Evolutionary conservation across 495 filamentous ascomycete genomes (phyloP), one percentile per base, ranked within the genome.

Genomic region (Rostrohypoxylon terebratum): DNA sequence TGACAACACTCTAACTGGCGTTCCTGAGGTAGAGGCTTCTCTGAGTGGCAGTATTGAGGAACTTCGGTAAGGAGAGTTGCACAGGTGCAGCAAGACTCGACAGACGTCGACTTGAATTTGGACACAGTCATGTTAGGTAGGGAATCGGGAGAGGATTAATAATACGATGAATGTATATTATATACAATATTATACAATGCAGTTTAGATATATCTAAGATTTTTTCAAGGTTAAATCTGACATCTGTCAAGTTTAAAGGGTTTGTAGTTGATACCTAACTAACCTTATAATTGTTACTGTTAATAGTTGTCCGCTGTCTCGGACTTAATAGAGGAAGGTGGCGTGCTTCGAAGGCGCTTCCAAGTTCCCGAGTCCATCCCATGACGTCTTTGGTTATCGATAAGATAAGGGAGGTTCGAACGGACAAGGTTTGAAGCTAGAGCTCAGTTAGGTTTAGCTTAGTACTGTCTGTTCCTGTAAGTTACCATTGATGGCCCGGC

Each of bases 61-160:
- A 83, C 77, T n/a, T 81, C 76, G 25, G 81, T 83, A 25, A 92
- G 83, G 0, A 88, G 82, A 44, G 79, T 81, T 36, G 90, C 88
- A 77, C 90, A 92, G 21, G 89, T 91, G 76, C 90, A 92, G 69
- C 90, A 92, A 16, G 85, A 83, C 77, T 87, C 81, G n/a, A 70
- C 18, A 11, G 63, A 10, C 48, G 70, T 51, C 66, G 47, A 14
- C 25, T 69, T 69, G 44, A 53, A 25, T 50, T 77, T 73, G 3
- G 57, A 50, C 8, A 66, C 40, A 4, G 74, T 77, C 74, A 78
- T 78, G 20, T 18, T 59, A n/a, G n/a, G n/a, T 23, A 31, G 36
- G 21, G 45, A 16, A 59, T n/a, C 7, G 33, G 51, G 18, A 8
- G 28, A n/a, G 31, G 40, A 58, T 55, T 34, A 20, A 55, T 31